These are phyloP conservation scores for Sugiyamaella sp. DNA, from an alignment of 1,139 yeast species.

Conservation along the genomic window DNA sequence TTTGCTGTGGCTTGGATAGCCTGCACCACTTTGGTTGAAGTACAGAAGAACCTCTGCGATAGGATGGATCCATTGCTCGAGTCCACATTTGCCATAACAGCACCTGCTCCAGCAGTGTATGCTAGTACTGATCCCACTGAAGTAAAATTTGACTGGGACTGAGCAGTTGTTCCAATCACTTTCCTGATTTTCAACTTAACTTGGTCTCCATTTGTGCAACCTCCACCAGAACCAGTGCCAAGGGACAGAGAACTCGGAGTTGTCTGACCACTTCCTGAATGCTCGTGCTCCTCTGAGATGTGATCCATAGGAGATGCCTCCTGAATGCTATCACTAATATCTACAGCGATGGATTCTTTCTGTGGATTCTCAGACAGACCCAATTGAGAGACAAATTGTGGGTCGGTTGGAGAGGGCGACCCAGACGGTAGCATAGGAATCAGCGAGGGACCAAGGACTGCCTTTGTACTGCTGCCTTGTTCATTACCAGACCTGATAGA, in stretches of 20 bases:
- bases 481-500: not conserved
- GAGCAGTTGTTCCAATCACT: slow-evolving; percentile 50
- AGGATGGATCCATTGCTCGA: slow-evolving; percentile 9
- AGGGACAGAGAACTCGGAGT: too few relatives aligned
- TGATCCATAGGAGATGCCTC: too few relatives aligned
- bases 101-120: slow-evolving; percentile 71
- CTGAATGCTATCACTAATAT: too few relatives aligned
- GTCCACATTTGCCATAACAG: slow-evolving; percentile 50
- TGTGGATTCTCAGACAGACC: not conserved
- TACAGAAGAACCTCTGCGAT: slow-evolving; percentile 33
- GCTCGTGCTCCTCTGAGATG: too few relatives aligned
- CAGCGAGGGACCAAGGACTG: not conserved
- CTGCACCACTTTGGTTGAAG: slow-evolving; percentile 31
- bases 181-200: slow-evolving; percentile 24
- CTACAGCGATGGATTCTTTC: too few relatives aligned
- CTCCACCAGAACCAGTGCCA: too few relatives aligned
- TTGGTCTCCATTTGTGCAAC: too few relatives aligned
- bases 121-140: slow-evolving; percentile 52
- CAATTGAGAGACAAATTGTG: not conserved
- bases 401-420: not conserved
- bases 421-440: not conserved
- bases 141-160: slow-evolving; percentile 46
- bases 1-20: slow-evolving; percentile 22
- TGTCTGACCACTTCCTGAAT: too few relatives aligned
- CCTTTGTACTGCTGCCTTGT: not conserved